Evolutionary conservation across 495 filamentous ascomycete species (phyloP), one percentile per base, ranked within the genome.

Genomic region (Trichoderma asperelloides): DNA sequence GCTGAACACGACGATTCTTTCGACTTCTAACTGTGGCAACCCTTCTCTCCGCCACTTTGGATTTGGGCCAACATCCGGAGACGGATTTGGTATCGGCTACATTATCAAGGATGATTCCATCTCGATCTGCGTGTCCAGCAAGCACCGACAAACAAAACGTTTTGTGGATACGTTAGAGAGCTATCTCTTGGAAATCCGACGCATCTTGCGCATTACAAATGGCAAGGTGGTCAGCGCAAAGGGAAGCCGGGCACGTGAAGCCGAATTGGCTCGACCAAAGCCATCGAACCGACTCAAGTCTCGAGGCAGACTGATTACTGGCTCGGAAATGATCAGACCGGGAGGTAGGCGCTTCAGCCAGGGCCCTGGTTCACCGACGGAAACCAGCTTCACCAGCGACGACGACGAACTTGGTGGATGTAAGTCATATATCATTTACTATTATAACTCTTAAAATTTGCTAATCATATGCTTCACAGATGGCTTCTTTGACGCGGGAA

Each of bases 11-110:
- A 97, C 95, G 18, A 91, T 98, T 71, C 80, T 98, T 23, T 95
- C 91, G 40, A 97, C 95, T 1, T 97, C 93, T n/a, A 98, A 98
- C 79, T 98, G 95, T 78, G 95, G 95, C 66, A 98, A 98, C 78
- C 95, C 95, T 2, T 93, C 90, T n/a, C 85, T 98, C 16, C 89
- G 95, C 1, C 92, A 97, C 62, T 98, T 98, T 71, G 95, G 95
- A 13, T 98, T 98, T 77, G 95, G 95, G 0, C 95, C 95, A 3
- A 96, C 93, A 0, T 93, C 90, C 3, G 94, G 89, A 33, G 96
- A 98, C 65, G 95, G 95, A 0, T 98, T 98, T 75, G 95, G 96
- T 15, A 96, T 98, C 66, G 95, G 95, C 15, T 98, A 98, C 77
- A 98, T 98, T 71, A 97, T 98, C 85, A 98, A 98, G 77, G 94